A percentile compares a stretch with the other conserved stretches of the same genome.
Evolutionary conservation across 139 green algal species (phyloP).

Genomic region (Chlorella vulgaris): DNA sequence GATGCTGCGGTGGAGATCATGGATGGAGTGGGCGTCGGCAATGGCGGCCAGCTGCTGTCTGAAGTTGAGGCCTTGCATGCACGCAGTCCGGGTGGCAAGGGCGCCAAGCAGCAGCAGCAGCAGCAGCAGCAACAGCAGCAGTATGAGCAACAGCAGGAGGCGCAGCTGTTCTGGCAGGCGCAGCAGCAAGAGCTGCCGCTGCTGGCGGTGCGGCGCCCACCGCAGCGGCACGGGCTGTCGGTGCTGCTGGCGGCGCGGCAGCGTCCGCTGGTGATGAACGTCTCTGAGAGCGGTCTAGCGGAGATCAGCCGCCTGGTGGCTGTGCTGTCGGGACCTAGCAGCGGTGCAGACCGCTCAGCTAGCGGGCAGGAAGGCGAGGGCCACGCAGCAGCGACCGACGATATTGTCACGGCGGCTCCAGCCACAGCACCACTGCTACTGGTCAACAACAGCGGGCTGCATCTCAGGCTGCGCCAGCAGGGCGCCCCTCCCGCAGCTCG

Average conservation of each 20-base stretch:
- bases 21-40: no score
- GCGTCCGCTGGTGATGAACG: slow-evolving; percentile 25
- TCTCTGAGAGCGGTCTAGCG: neutral
- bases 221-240: neutral
- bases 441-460: slow-evolving; percentile 17
- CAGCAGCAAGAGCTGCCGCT: slow-evolving; percentile 21
- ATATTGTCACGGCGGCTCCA: neutral
- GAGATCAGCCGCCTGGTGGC: slow-evolving; percentile 12
- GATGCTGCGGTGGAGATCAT: slow-evolving; percentile 17
- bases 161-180: slow-evolving; percentile 1
- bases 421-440: slow-evolving; percentile 12
- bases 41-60: neutral
- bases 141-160: neutral
- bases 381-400: no score
- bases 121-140: neutral
- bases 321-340: neutral
- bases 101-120: neutral
- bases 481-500: neutral
- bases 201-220: slow-evolving; percentile 18
- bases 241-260: slow-evolving; percentile 1
- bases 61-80: neutral
- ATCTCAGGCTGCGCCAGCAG: slow-evolving; percentile 32
- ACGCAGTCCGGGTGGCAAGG: neutral
- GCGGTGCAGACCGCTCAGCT: neutral
- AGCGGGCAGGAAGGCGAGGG: no score